Conservation (phyloP, 495 filamentous ascomycete genomes). For the Xylaria nigripes region DNA sequence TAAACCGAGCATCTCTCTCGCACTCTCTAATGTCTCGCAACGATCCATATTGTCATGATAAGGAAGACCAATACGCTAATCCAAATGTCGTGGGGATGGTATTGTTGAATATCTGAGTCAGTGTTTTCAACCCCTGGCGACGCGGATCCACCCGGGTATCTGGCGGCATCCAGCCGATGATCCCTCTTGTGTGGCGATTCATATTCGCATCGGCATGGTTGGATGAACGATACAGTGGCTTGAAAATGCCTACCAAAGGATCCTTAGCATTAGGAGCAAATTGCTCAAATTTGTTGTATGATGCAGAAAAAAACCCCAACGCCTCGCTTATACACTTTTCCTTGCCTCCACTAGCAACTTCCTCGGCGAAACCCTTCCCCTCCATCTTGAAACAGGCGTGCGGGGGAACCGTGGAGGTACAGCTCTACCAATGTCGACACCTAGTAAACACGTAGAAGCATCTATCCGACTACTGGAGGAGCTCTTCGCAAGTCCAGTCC, state of each 20-base stretch:
- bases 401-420: not conserved
- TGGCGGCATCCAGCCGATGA: not conserved
- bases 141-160: not conserved
- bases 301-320: conserved; percentile 17
- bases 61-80: no score
- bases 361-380: not conserved
- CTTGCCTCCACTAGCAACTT: not conserved
- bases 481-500: conserved; percentile 97
- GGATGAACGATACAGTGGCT: not conserved
- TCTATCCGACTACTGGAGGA: conserved; percentile 43
- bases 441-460: not conserved
- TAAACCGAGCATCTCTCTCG: no score
- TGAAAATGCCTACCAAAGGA: conserved; percentile 2
- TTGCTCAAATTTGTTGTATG: conserved; percentile 1
- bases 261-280: conserved; percentile 2
- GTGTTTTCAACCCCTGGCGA: not conserved
- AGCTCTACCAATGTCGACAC: not conserved
- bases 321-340: conserved; percentile 24
- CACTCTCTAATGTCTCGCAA: not conserved
- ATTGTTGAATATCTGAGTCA: no score
- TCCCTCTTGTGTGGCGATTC: not conserved
- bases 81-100: no score
- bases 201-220: not conserved
- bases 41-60: no score
- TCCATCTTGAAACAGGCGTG: conserved; percentile 4